A percentile compares a stretch with the other conserved stretches of the same genome.
These are phyloP conservation scores for Pezicula neosporulosa DNA, from an alignment of 2,329 filamentous ascomycete species.

Conservation along the genomic window DNA sequence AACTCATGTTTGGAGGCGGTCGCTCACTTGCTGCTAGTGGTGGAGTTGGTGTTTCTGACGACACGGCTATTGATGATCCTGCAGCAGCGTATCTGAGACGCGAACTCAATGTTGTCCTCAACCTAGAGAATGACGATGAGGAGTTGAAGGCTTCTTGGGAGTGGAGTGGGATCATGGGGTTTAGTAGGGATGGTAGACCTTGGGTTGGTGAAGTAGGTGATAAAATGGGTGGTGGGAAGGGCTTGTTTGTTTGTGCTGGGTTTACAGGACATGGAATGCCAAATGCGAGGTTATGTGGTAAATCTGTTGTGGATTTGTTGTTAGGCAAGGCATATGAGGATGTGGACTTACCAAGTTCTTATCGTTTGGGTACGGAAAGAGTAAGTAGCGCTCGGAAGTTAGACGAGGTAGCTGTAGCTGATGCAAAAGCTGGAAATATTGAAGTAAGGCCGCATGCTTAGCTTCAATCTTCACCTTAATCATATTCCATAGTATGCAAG, in stretches of 20 bases:
- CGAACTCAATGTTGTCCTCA: slow-evolving; percentile 20
- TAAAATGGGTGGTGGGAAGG: slow-evolving; percentile 44
- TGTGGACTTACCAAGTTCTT: slow-evolving; percentile 42
- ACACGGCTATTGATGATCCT: slow-evolving; percentile 51
- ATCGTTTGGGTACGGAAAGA: slow-evolving; percentile 18
- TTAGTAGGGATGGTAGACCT: slow-evolving; percentile 61
- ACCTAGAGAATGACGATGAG: slow-evolving; percentile 29
- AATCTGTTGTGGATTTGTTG: slow-evolving; percentile 60
- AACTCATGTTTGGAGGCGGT: slow-evolving; percentile 71
- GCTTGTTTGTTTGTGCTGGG: slow-evolving; percentile 61
- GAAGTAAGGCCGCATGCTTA: neutral
- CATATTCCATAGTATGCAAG: too few species aligned
- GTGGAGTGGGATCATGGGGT: slow-evolving; percentile 83
- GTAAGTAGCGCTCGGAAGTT: slow-evolving; percentile 17
- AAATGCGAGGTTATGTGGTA: slow-evolving; percentile 63
- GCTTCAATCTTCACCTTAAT: too few species aligned
- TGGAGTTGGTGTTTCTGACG: slow-evolving; percentile 56
- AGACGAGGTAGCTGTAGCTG: slow-evolving; percentile 21
- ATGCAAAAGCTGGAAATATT: slow-evolving; percentile 12
- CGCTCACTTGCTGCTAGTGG: slow-evolving; percentile 50
- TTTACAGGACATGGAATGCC: slow-evolving; percentile 79
- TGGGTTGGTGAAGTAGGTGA: slow-evolving; percentile 69
- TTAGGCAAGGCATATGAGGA: slow-evolving; percentile 34
- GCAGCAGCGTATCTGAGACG: slow-evolving; percentile 25
- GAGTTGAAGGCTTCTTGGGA: slow-evolving; percentile 44